A percentile compares a stretch with the other conserved stretches of the same genome.
These are phyloP conservation scores for Acrodontium crateriforme DNA, from an alignment of 2,329 filamentous ascomycete genomes.

Conservation along the genomic window DNA sequence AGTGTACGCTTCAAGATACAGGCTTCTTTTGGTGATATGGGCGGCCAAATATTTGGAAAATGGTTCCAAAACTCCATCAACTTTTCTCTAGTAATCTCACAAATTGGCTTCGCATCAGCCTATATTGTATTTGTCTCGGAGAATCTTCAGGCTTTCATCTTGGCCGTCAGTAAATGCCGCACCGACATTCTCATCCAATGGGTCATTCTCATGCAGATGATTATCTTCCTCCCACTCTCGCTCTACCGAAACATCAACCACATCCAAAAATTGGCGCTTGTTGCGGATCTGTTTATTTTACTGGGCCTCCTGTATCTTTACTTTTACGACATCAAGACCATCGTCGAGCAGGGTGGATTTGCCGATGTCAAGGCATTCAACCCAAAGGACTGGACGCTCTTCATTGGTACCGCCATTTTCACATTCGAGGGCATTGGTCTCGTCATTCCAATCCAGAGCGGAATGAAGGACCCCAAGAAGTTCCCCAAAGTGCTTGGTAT, in stretches of 20 bases:
- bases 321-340: constrained; percentile 83
- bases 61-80: constrained; percentile 84
- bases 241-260: constrained; percentile 94
- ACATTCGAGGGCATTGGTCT: constrained; percentile 96
- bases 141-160: constrained; percentile 87
- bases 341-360: constrained; percentile 57
- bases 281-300: constrained; percentile 89
- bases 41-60: constrained; percentile 76
- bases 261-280: constrained; percentile 82
- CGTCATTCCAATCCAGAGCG: constrained; percentile 95
- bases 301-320: constrained; percentile 84
- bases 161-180: constrained; percentile 79
- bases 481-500: constrained; percentile 78
- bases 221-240: constrained; percentile 88
- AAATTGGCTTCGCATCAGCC: constrained; percentile 86
- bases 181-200: constrained; percentile 74
- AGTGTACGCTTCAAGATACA: constrained; percentile 72
- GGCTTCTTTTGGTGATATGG: constrained; percentile 93
- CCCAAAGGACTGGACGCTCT: constrained; percentile 81
- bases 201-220: constrained; percentile 87
- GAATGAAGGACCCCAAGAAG: constrained; percentile 81
- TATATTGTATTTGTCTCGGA: constrained; percentile 96
- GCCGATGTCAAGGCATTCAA: constrained; percentile 89
- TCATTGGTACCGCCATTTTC: constrained; percentile 98
- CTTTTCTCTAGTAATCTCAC: constrained; percentile 82